These are phyloP conservation scores for Durusdinium trenchii DNA, from an alignment of 73 alveolate genomes.

Conservation along the genomic window DNA sequence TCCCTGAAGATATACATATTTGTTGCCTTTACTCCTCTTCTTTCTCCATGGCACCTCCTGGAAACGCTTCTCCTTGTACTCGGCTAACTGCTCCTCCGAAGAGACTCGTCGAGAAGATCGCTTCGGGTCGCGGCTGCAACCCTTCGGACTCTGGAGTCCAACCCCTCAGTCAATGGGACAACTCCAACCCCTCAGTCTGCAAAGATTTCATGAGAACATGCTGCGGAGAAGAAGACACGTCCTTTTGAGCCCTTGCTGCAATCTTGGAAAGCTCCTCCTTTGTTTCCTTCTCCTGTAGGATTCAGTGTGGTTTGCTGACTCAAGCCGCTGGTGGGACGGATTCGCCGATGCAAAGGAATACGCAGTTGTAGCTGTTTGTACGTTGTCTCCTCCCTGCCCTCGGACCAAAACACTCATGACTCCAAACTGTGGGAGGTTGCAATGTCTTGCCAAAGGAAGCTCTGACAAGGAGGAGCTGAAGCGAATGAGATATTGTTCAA, in stretches of 20 bases:
- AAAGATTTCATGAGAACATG: neutral
- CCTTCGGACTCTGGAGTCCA: neutral
- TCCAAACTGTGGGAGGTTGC: neutral
- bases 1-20: too few species aligned
- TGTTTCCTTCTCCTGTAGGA: constrained; percentile 79
- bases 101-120: too few species aligned
- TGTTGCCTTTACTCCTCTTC: too few species aligned
- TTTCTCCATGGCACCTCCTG: too few species aligned
- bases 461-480: too few species aligned
- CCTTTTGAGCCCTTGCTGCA: constrained; percentile 88
- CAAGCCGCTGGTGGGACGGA: neutral
- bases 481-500: neutral
- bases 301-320: too few species aligned
- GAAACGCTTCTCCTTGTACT: constrained; percentile 97
- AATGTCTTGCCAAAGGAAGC: neutral
- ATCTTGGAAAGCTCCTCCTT: constrained; percentile 92
- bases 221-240: neutral
- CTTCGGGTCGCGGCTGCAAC: neutral
- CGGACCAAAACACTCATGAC: neutral
- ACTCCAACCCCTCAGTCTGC: neutral
- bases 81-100: constrained; percentile 96
- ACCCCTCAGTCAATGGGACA: neutral
- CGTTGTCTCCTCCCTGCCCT: neutral
- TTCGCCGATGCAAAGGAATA: neutral
- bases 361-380: neutral